Percentiles rank a stretch among this genome's conserved stretches.
These are phyloP conservation scores for Fomitopsis serialis DNA, from an alignment of 768 basidiomycete species.

Conservation along the genomic window DNA sequence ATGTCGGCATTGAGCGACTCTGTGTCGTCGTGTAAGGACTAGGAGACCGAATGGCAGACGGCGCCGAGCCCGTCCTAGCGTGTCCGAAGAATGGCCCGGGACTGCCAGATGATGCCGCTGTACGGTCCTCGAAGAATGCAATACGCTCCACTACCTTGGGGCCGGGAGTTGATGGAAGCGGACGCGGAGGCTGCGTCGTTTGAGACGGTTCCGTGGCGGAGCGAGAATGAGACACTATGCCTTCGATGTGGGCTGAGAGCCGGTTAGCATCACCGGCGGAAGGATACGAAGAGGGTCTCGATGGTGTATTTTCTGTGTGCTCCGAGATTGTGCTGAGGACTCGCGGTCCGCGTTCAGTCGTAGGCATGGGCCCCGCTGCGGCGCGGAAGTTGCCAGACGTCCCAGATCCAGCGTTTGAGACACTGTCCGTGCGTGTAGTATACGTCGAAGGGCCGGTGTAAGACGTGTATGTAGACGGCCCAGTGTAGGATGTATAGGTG, in stretches of 20 bases:
- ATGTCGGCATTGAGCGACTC: conserved; percentile 36
- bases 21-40: conserved; percentile 30
- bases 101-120: conserved; percentile 26
- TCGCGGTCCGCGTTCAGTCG: conserved; percentile 36
- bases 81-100: conserved; percentile 37
- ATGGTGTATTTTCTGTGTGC: conserved; percentile 59
- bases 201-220: conserved; percentile 52
- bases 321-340: conserved; percentile 75
- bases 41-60: conserved; percentile 31
- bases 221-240: conserved; percentile 43
- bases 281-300: conserved; percentile 48
- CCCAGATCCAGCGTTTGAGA: conserved; percentile 12
- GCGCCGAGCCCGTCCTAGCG: conserved; percentile 45
- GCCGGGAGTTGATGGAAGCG: conserved; percentile 26
- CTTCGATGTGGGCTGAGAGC: conserved; percentile 39
- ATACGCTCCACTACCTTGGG: conserved; percentile 64
- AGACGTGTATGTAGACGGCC: conserved; percentile 12
- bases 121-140: conserved; percentile 63
- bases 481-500: conserved; percentile 8
- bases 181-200: conserved; percentile 32
- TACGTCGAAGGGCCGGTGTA: conserved; percentile 26
- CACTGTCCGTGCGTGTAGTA: conserved; percentile 24
- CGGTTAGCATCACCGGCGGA: conserved; percentile 32
- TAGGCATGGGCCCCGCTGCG: conserved; percentile 28
- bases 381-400: conserved; percentile 17